phyloP scores from a whole-genome alignment of 2,329 filamentous ascomycete genomes.

The Clonostachys byssicola region DNA sequence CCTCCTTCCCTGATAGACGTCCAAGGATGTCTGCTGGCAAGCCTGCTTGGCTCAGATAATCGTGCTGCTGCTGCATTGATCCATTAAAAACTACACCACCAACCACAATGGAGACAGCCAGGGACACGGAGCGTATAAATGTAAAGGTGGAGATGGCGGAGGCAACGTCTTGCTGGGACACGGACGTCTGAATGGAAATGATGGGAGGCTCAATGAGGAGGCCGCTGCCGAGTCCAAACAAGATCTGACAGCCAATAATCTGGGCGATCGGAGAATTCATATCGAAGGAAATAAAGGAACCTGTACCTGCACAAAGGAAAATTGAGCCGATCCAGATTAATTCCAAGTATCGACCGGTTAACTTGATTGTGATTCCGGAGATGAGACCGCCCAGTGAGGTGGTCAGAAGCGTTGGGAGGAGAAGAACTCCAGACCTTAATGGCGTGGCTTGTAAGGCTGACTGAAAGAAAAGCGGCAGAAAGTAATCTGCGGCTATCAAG shows the following conservation, averaged over 20 bases:
- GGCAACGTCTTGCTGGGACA: constrained; percentile 61
- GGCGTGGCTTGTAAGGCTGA: constrained; percentile 64
- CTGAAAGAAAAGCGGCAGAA: constrained; percentile 83
- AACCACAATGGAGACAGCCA: constrained; percentile 64
- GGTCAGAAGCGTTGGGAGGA: constrained; percentile 66
- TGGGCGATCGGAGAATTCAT: constrained; percentile 50
- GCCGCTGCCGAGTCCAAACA: constrained; percentile 60
- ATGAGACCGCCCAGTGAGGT: constrained; percentile 58
- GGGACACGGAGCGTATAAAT: constrained; percentile 66
- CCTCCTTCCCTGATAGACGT: constrained; percentile 52
- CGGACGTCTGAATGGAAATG: constrained; percentile 62
- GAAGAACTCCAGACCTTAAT: constrained; percentile 69
- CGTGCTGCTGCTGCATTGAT: constrained; percentile 55
- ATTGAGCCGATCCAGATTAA: constrained; percentile 56
- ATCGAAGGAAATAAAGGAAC: constrained; percentile 60
- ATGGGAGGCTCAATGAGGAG: constrained; percentile 67
- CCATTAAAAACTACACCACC: constrained; percentile 81
- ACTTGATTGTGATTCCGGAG: constrained; percentile 53
- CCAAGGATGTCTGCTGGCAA: constrained; percentile 46
- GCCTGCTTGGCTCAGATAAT: constrained; percentile 36
- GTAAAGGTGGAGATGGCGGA: constrained; percentile 63
- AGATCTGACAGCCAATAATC: constrained; percentile 56
- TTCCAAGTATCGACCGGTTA: constrained; percentile 63
- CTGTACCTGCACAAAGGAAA: constrained; percentile 55
- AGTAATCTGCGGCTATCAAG: constrained; percentile 79